Evolutionary conservation across 805 yeast species (phyloP).

Genomic region (Candida ficus): DNA sequence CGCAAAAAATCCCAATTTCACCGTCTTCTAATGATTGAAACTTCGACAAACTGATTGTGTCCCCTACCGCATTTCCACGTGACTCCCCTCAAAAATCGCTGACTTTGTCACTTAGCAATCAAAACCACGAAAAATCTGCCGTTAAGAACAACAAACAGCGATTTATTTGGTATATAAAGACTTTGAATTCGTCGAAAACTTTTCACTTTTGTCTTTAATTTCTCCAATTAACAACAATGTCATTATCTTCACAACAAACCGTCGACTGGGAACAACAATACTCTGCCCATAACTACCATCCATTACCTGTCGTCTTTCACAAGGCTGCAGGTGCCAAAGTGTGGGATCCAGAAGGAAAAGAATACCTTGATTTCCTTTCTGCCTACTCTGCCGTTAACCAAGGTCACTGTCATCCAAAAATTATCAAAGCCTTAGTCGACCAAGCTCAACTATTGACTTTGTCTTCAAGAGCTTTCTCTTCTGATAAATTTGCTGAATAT

Average conservation of each 20-base stretch:
- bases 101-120: conserved; percentile 22
- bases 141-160: conserved; percentile 8
- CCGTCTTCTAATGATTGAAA: too few relatives aligned
- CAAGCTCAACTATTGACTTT: conserved; percentile 84
- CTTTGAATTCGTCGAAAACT: background rate
- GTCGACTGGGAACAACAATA: conserved; percentile 65
- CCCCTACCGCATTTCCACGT: background rate
- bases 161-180: conserved; percentile 1
- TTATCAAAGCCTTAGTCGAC: conserved; percentile 75
- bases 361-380: conserved; percentile 85
- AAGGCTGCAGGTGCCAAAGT: conserved; percentile 88
- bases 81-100: conserved; percentile 15
- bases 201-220: background rate
- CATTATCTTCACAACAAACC: conserved; percentile 55
- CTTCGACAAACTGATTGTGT: too few relatives aligned
- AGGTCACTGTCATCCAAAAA: conserved; percentile 96
- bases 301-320: conserved; percentile 89
- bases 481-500: conserved; percentile 79
- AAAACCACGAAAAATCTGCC: background rate
- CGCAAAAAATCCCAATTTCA: too few relatives aligned
- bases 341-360: conserved; percentile 97
- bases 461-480: conserved; percentile 89
- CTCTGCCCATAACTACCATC: conserved; percentile 97
- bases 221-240: background rate
- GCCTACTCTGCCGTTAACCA: conserved; percentile 98